phyloP scores from a whole-genome alignment of 768 basidiomycete species.

The Trametes cubensis region DNA sequence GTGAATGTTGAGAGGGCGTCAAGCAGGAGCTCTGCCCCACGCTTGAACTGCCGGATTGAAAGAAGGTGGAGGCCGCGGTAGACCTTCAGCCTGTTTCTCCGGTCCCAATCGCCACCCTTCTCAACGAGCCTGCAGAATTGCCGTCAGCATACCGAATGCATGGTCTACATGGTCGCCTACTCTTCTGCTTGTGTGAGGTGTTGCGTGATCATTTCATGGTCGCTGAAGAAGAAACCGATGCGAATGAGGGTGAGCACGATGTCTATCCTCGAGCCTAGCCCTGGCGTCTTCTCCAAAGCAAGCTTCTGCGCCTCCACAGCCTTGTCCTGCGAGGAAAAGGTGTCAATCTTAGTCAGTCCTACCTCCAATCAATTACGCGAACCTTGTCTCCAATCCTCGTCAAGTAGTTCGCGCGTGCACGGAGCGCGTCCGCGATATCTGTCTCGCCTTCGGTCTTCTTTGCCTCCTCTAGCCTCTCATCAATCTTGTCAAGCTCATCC shows the following conservation, averaged over 20 bases:
- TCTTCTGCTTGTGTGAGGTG: slow-evolving; percentile 81
- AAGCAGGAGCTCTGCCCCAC: slow-evolving; percentile 80
- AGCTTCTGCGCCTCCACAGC: slow-evolving; percentile 79
- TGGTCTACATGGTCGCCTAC: slow-evolving; percentile 45
- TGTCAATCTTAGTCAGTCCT: not conserved
- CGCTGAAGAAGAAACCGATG: slow-evolving; percentile 88
- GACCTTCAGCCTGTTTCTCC: slow-evolving; percentile 94
- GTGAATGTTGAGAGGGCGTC: slow-evolving; percentile 96
- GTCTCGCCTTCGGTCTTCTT: slow-evolving; percentile 91
- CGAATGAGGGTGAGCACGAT: slow-evolving; percentile 86
- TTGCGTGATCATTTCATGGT: slow-evolving; percentile 68
- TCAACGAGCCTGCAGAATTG: slow-evolving; percentile 70
- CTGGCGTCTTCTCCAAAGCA: slow-evolving; percentile 90
- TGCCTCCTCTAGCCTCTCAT: slow-evolving; percentile 80
- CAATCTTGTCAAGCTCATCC: slow-evolving; percentile 71
- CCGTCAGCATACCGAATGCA: not conserved
- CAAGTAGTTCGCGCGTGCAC: slow-evolving; percentile 81
- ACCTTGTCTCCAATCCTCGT: slow-evolving; percentile 87
- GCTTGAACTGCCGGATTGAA: slow-evolving; percentile 90
- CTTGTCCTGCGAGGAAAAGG: slow-evolving; percentile 56
- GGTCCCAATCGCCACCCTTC: slow-evolving; percentile 97
- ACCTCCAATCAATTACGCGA: not conserved
- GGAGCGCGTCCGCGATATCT: slow-evolving; percentile 87
- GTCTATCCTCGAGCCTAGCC: slow-evolving; percentile 91
- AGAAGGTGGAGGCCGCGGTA: slow-evolving; percentile 86